Evolutionary conservation across 2,329 filamentous ascomycete genomes (phyloP).

Genomic region (Pseudocercospora eumusae): DNA sequence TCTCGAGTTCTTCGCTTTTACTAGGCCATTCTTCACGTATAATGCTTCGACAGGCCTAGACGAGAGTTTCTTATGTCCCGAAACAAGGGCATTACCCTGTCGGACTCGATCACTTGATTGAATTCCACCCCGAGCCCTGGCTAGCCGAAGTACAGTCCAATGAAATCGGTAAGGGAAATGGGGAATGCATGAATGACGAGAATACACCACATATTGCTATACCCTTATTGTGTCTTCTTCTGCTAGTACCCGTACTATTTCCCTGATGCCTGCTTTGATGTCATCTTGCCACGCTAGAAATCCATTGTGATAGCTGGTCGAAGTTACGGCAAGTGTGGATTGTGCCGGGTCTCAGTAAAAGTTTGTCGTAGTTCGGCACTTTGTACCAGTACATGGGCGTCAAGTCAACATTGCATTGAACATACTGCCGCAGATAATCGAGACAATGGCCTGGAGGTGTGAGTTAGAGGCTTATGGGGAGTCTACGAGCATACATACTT

Average conservation of each 20-base stretch:
- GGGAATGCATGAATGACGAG: not conserved
- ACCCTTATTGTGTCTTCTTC: not conserved
- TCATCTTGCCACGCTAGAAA: not conserved
- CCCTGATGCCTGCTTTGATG: not conserved
- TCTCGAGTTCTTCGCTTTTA: no score
- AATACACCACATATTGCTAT: not conserved
- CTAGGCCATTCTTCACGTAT: no score
- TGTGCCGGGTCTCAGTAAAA: slow-evolving; percentile 14
- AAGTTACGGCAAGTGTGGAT: slow-evolving; percentile 16
- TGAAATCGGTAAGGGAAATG: not conserved
- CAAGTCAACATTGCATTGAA: slow-evolving; percentile 16
- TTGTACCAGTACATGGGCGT: slow-evolving; percentile 14
- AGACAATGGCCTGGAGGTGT: slow-evolving; percentile 14
- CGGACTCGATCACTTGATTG: not conserved
- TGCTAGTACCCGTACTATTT: not conserved
- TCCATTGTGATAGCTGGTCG: not conserved
- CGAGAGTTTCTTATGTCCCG: no score
- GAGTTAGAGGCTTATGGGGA: not conserved
- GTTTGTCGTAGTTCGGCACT: slow-evolving; percentile 8
- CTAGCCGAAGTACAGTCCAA: not conserved
- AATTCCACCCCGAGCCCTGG: no score
- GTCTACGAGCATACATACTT: not conserved
- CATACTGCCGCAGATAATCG: slow-evolving; percentile 18
- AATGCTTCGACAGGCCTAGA: no score
- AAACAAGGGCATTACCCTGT: no score